Percentiles rank a stretch among this genome's conserved stretches.
Conservation (phyloP, 768 basidiomycete genomes). For the Tulasnella sp. region DNA sequence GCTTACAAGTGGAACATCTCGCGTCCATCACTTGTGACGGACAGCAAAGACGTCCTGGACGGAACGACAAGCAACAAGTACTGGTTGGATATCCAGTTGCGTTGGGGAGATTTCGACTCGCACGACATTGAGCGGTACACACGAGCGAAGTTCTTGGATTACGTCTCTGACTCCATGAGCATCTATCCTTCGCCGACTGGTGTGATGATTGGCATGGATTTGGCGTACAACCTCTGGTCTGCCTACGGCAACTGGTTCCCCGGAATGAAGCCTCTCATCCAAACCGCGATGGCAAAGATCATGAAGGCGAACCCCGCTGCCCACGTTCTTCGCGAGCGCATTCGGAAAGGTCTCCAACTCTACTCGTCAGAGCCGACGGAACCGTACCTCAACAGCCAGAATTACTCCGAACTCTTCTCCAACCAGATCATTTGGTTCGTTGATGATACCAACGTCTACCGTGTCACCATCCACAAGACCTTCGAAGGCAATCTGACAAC, state of each 20-base stretch:
- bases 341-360: conserved; percentile 93
- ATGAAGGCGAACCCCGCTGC: conserved; percentile 99
- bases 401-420: conserved; percentile 92
- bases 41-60: conserved; percentile 88
- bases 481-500: conserved; percentile 99
- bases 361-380: conserved; percentile 99
- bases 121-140: conserved; percentile 99
- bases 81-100: conserved; percentile 93
- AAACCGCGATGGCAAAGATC: conserved; percentile 99
- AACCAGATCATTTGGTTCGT: conserved; percentile 99
- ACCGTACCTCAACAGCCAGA: conserved; percentile 97
- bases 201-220: conserved; percentile 97
- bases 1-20: conserved; percentile 98
- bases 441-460: conserved; percentile 99
- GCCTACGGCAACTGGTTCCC: conserved; percentile 99
- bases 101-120: conserved; percentile 98
- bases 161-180: conserved; percentile 95
- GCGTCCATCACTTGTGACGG: conserved; percentile 88
- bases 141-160: conserved; percentile 97
- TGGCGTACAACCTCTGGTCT: conserved; percentile 97
- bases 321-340: conserved; percentile 96
- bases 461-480: conserved; percentile 98
- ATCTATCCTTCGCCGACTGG: conserved; percentile 99
- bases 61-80: conserved; percentile 98
- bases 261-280: conserved; percentile 93